These are phyloP conservation scores for Tylopilus balloui DNA, from an alignment of 768 basidiomycete species.

Conservation along the genomic window DNA sequence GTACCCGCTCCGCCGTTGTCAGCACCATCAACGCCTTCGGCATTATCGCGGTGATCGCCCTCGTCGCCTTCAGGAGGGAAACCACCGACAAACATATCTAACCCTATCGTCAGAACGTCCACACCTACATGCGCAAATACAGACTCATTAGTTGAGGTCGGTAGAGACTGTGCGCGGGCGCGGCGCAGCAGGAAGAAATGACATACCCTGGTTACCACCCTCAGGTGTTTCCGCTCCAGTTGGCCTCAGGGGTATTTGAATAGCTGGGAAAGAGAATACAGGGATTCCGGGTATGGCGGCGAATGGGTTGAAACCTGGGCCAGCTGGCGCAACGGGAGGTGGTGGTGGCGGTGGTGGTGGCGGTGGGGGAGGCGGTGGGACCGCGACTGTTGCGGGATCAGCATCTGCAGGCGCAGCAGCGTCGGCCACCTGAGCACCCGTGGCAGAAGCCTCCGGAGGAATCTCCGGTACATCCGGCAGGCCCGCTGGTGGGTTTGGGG, in stretches of 20 bases:
- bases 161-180: slow-evolving; percentile 14
- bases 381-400: not conserved
- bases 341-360: not conserved
- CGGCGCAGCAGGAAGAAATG: not conserved
- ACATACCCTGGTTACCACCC: slow-evolving; percentile 19
- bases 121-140: slow-evolving; percentile 9
- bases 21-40: slow-evolving; percentile 1
- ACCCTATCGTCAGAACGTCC: slow-evolving; percentile 36
- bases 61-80: slow-evolving; percentile 11
- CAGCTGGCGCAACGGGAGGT: not conserved
- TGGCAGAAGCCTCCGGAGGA: slow-evolving; percentile 4
- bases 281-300: slow-evolving; percentile 21
- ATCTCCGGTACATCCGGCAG: slow-evolving; percentile 5
- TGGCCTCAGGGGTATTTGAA: slow-evolving; percentile 23
- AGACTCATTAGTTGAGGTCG: slow-evolving; percentile 18
- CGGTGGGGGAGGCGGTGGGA: not conserved
- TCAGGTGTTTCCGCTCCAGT: slow-evolving; percentile 6
- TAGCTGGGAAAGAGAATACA: slow-evolving; percentile 25
- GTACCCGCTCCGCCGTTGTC: not conserved
- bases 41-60: slow-evolving; percentile 8
- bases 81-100: slow-evolving; percentile 36
- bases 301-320: slow-evolving; percentile 19
- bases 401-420: slow-evolving; percentile 2
- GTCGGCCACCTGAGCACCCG: not conserved
- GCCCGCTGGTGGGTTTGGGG: slow-evolving; percentile 12